Base-by-base conservation (phyloP, 2,329 filamentous ascomycete species). In the Pseudogymnoascus verrucosus region DNA sequence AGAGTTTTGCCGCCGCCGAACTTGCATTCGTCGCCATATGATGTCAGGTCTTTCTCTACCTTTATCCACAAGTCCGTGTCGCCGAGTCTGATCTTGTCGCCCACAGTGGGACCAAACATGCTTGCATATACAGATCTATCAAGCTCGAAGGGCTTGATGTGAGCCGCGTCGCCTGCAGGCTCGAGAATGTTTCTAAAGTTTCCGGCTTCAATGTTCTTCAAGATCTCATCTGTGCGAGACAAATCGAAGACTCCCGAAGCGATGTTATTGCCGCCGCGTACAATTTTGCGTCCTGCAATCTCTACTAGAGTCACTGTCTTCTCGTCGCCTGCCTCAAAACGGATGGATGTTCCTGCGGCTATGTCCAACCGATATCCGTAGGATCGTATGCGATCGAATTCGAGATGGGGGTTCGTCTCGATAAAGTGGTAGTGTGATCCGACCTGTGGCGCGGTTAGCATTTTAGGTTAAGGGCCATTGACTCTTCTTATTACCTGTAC, bases 361-460 rank as follows among this genome's bases (percentile, higher is more conserved):
- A 98, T 95, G 72, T 98, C 93, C 12, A 98, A 82, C 10, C 92
- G 84, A 76, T 85, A 96, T 5, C 93, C 93, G 71, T 95, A 95
- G 0, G 92, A 85, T 68, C 85, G 85, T 60, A 85, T 78, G 26
- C 93, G 90, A 76, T 98, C 93, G 74, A 98, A 98, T 66, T 90
- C 85, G 61, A 98, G 82, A 74, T 90, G 85, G 0, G 92, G 90
- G 76, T 98, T 98, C n/a, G 87, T 89, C 78, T 98, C 93, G 72
- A 96, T 86, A 74, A 98, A 96, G 77, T 97, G 93, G 75, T 96
- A 98, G 77, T 98, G 93, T 34, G 91, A 96, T 34, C 93, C 93
- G 65, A 90, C 82, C 83, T 87, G 69, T 21, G 4, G n/a, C 21
- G 19, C n/a, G 1, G 19, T 65, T 57, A 68, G 63, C 37, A 42